phyloP scores from a whole-genome alignment of 2,329 filamentous ascomycete species.

The Ascochyta lentis region DNA sequence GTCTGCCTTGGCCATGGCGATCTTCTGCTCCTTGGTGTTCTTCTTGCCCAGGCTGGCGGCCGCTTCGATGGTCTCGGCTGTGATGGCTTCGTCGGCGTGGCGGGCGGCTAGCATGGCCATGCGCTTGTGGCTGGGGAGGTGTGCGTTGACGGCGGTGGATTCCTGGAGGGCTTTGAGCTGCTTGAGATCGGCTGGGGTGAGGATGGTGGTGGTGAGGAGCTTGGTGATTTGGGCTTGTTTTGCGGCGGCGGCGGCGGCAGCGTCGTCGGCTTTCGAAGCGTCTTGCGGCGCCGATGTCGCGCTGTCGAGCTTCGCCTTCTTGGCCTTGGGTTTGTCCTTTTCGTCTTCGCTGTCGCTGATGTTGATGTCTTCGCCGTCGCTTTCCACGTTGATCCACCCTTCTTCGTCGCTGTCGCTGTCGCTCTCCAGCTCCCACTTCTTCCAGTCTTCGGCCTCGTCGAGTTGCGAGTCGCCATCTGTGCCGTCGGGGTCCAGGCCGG shows the following conservation, averaged over 20 bases:
- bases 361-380: slow-evolving; percentile 77
- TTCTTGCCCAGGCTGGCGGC: slow-evolving; percentile 79
- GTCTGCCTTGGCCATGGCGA: slow-evolving; percentile 82
- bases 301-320: slow-evolving; percentile 66
- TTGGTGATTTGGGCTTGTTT: slow-evolving; percentile 54
- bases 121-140: slow-evolving; percentile 55
- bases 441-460: slow-evolving; percentile 63
- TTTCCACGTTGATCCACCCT: slow-evolving; percentile 91
- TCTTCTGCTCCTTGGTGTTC: slow-evolving; percentile 85
- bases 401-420: slow-evolving; percentile 69
- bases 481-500: slow-evolving; percentile 68
- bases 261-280: slow-evolving; percentile 43
- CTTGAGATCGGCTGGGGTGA: slow-evolving; percentile 94
- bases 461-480: slow-evolving; percentile 67
- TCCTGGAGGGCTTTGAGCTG: slow-evolving; percentile 89
- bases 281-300: slow-evolving; percentile 46
- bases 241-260: slow-evolving; percentile 32
- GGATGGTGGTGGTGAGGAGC: slow-evolving; percentile 89
- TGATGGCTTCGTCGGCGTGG: slow-evolving; percentile 86
- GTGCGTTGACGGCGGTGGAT: slow-evolving; percentile 72
- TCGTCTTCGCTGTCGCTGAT: slow-evolving; percentile 77
- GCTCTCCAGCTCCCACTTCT: slow-evolving; percentile 67
- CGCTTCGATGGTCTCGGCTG: slow-evolving; percentile 89
- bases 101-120: slow-evolving; percentile 55
- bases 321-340: slow-evolving; percentile 54